Conservation (phyloP, 2,329 filamentous ascomycete species). For the Aureobasidium sp. region DNA sequence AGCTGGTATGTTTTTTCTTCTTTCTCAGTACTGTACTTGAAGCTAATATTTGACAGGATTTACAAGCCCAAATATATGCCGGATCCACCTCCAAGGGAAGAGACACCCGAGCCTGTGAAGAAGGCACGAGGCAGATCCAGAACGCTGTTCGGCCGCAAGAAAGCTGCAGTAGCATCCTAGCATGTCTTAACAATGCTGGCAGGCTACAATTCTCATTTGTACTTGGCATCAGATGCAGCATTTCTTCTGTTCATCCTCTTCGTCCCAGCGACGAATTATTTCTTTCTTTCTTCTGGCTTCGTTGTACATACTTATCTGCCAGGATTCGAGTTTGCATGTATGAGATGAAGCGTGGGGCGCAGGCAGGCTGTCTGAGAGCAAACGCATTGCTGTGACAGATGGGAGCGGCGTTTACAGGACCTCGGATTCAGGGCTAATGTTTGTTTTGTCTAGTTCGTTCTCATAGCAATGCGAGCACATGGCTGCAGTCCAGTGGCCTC, state of each 20-base stretch:
- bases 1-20: slow-evolving; percentile 65
- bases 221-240: not conserved
- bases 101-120: slow-evolving; percentile 1
- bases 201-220: not conserved
- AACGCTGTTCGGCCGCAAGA: slow-evolving; percentile 15
- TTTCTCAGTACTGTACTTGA: slow-evolving; percentile 8
- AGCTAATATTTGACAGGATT: slow-evolving; percentile 54
- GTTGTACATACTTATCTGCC: slow-evolving; percentile 1
- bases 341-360: not conserved
- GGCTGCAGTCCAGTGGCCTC: not conserved
- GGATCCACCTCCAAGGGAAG: slow-evolving; percentile 32
- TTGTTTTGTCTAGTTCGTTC: not conserved
- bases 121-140: slow-evolving; percentile 5
- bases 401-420: not conserved
- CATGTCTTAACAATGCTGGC: not conserved
- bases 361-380: not conserved
- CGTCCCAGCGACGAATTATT: not conserved
- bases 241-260: not conserved
- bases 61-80: slow-evolving; percentile 89
- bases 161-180: slow-evolving; percentile 4
- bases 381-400: not conserved
- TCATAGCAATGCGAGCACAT: not conserved
- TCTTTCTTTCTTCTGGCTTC: not conserved
- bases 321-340: not conserved
- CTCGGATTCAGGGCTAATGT: not conserved